Conservation (phyloP, 2,329 filamentous ascomycete genomes). For the Diaporthe humulicola region DNA sequence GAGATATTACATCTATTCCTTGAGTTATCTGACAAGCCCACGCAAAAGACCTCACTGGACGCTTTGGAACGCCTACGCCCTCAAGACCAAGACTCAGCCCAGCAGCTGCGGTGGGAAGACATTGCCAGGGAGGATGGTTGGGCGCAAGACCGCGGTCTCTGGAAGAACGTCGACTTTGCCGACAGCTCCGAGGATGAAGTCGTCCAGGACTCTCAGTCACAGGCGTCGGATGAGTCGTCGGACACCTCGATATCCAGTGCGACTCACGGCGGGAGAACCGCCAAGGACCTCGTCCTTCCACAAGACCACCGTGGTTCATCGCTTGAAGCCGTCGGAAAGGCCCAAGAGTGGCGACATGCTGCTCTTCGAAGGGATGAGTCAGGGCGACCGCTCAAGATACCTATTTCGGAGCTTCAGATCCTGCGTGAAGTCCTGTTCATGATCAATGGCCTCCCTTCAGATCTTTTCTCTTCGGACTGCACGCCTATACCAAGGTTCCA, state of each 20-base stretch:
- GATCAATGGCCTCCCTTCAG: slow-evolving; percentile 83
- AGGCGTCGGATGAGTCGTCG: slow-evolving; percentile 46
- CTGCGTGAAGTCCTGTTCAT: slow-evolving; percentile 87
- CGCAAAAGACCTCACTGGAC: slow-evolving; percentile 75
- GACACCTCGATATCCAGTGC: slow-evolving; percentile 48
- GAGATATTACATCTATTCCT: slow-evolving; percentile 85
- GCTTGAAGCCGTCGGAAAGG: slow-evolving; percentile 54
- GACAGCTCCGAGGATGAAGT: slow-evolving; percentile 75
- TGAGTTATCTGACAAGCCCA: slow-evolving; percentile 84
- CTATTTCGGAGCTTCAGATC: slow-evolving; percentile 78
- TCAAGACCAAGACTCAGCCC: slow-evolving; percentile 57
- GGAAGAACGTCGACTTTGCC: slow-evolving; percentile 78
- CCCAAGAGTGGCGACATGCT: slow-evolving; percentile 61
- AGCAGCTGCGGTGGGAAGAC: slow-evolving; percentile 80
- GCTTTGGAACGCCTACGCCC: slow-evolving; percentile 69
- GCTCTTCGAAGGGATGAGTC: slow-evolving; percentile 46
- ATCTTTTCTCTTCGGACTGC: slow-evolving; percentile 70
- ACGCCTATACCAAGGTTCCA: slow-evolving; percentile 58
- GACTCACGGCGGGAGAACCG: slow-evolving; percentile 44
- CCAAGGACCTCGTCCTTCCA: slow-evolving; percentile 49
- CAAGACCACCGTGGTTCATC: slow-evolving; percentile 49
- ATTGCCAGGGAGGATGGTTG: slow-evolving; percentile 83
- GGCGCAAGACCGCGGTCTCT: slow-evolving; percentile 75
- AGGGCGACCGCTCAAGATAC: slow-evolving; percentile 53
- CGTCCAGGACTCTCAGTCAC: slow-evolving; percentile 53